Evolutionary conservation across 2,329 filamentous ascomycete genomes (phyloP), one percentile per base, ranked within the genome.

Genomic region (Bipolaris bicolor): DNA sequence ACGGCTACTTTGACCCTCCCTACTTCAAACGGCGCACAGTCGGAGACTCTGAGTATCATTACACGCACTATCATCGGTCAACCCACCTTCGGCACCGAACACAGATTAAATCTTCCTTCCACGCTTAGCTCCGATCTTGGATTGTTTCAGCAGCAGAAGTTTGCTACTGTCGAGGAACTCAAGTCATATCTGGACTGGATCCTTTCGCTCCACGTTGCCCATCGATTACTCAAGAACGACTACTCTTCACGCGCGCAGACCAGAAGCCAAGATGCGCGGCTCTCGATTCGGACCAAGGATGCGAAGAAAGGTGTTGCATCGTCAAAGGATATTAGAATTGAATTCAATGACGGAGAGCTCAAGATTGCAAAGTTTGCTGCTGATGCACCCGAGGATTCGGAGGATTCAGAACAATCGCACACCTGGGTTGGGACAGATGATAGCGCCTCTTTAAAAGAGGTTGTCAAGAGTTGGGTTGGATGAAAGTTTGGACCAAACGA

Each of bases 51-150:
- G 22, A 62, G 33, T 1, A 58, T 77, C 6, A 57, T 63, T 5
- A 73, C 71, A 31, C 69, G 71, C 20, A 77, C 75, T 1, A 68
- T 65, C 18, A 66, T 77, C 15, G 72, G 69, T 10, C 64, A 64
- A 15, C 75, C 74, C 2, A 72, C 64, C 1, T 75, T 74, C 44
- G 75, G 75, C 40, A 70, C 72, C 5, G 73, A 76, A 51, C 70
- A 73, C 55, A 72, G 65, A 50, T 56, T 76, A 11, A 69, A 66
- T 5, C 57, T 77, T 5, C 73, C 75, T 7, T 58, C 69, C 3
- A 62, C 72, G 1, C 52, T 75, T 15, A 63, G 61, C 10, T 57
- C 64, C 7, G 65, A 72, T 34, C 66, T 76, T n/a, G 66, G 64
- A 16, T 58, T 73, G 1, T 67, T 68, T 36, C 62, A 60, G 15